phyloP scores from a whole-genome alignment of 805 yeast genomes.

The Dipodascopsis tothii region DNA sequence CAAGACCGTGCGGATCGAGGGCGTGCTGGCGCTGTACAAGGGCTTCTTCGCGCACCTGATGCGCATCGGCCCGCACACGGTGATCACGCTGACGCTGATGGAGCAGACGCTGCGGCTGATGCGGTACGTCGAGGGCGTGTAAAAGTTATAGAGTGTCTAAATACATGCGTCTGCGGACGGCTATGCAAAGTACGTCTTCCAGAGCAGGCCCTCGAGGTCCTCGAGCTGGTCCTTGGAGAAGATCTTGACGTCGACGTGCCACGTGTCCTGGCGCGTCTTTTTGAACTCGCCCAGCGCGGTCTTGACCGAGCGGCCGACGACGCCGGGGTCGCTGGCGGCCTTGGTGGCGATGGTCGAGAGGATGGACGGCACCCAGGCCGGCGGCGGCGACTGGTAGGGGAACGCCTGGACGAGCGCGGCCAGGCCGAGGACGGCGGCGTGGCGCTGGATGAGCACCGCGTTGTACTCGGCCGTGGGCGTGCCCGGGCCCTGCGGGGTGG shows the following conservation, averaged over 20 bases:
- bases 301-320: conserved; percentile 78
- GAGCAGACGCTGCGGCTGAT: conserved; percentile 79
- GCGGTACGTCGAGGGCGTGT: conserved; percentile 36
- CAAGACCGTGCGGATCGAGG: conserved; percentile 78
- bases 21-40: conserved; percentile 80
- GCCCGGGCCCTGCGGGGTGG: conserved; percentile 4
- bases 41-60: conserved; percentile 90
- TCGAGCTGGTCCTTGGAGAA: conserved; percentile 75
- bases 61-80: conserved; percentile 92
- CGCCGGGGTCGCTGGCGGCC: conserved; percentile 65
- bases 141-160: no score
- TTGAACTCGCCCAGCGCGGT: conserved; percentile 74
- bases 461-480: conserved; percentile 24
- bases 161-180: no score
- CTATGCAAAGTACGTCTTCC: conserved; percentile 84
- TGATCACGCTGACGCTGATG: conserved; percentile 83
- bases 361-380: conserved; percentile 75
- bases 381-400: conserved; percentile 87
- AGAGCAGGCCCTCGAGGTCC: conserved; percentile 86
- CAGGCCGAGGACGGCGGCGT: conserved; percentile 81
- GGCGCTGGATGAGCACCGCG: conserved; percentile 44
- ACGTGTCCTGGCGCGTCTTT: conserved; percentile 86
- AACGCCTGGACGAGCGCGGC: conserved; percentile 85
- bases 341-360: conserved; percentile 62
- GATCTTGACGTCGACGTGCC: conserved; percentile 79